A percentile compares a stretch with the other conserved stretches of the same genome.
phyloP scores from a whole-genome alignment of 257 asterid genomes.

The Nemophila menziesii region DNA sequence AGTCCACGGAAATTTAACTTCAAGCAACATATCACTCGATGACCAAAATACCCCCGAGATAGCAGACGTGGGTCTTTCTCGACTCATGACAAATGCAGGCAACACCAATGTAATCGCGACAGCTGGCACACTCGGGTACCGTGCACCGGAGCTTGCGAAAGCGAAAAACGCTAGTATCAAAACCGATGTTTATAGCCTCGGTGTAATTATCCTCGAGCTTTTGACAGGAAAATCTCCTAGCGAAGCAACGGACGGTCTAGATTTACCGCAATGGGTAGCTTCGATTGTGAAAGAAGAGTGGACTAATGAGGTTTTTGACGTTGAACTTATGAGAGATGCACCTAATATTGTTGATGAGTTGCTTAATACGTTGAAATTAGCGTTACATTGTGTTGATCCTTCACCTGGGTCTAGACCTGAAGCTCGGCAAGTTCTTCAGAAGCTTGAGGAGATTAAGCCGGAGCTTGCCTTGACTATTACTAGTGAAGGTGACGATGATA shows the following conservation, averaged over 20 bases:
- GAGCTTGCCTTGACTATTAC: slow-evolving; percentile 15
- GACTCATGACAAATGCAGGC: slow-evolving; percentile 32
- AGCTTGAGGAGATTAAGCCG: slow-evolving; percentile 61
- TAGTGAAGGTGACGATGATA: slow-evolving; percentile 20
- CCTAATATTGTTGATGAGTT: slow-evolving; percentile 53
- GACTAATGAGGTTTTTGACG: slow-evolving; percentile 86
- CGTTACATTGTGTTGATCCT: slow-evolving; percentile 88
- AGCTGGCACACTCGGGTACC: slow-evolving; percentile 47
- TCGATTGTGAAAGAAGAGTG: slow-evolving; percentile 86
- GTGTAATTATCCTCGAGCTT: slow-evolving; percentile 79
- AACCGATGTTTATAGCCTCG: slow-evolving; percentile 73
- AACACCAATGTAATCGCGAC: slow-evolving; percentile 36
- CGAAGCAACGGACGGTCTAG: slow-evolving; percentile 72
- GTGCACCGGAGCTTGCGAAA: slow-evolving; percentile 80
- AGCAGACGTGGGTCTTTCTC: slow-evolving; percentile 37
- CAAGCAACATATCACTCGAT: slow-evolving; percentile 62
- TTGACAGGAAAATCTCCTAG: slow-evolving; percentile 84
- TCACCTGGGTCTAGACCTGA: slow-evolving; percentile 78
- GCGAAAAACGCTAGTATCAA: slow-evolving; percentile 54
- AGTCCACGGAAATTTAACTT: slow-evolving; percentile 48
- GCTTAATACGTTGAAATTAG: slow-evolving; percentile 64
- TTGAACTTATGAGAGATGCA: slow-evolving; percentile 67
- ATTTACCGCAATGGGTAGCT: slow-evolving; percentile 86
- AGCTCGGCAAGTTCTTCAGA: slow-evolving; percentile 47
- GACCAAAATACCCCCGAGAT: slow-evolving; percentile 53